phyloP scores from a whole-genome alignment of 129 eudicot species.

The Oenanthe sinensis region DNA sequence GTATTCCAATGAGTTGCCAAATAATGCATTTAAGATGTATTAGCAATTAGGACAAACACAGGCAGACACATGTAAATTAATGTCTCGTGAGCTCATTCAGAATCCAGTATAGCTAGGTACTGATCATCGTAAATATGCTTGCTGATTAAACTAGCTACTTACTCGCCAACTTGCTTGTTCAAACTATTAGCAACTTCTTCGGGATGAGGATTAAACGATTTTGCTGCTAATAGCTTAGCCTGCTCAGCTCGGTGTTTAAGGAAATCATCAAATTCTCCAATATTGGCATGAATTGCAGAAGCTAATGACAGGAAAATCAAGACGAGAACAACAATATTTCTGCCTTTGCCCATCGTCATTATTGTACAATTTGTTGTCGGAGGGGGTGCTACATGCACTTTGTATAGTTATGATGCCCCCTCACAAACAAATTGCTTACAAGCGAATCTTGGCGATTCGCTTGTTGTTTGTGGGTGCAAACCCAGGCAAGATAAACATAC shows the following conservation, averaged over 20 bases:
- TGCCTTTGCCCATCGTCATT: neutral
- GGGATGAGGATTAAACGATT: slow-evolving; percentile 38
- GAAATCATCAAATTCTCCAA: slow-evolving; percentile 24
- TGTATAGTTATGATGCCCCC: neutral
- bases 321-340: slow-evolving; percentile 5
- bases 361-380: neutral
- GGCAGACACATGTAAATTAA: no score
- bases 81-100: neutral
- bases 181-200: slow-evolving; percentile 23
- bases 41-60: no score
- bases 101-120: neutral
- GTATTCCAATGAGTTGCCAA: neutral
- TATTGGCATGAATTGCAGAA: slow-evolving; percentile 9
- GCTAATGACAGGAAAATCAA: slow-evolving; percentile 25
- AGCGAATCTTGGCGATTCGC: slow-evolving; percentile 4
- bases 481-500: neutral
- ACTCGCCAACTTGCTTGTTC: slow-evolving; percentile 35
- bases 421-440: neutral
- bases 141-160: neutral
- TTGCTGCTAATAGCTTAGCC: slow-evolving; percentile 17
- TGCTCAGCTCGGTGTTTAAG: slow-evolving; percentile 22
- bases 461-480: slow-evolving; percentile 1
- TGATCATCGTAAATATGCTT: neutral
- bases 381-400: neutral
- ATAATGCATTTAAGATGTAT: neutral